A percentile compares a stretch with the other conserved stretches of the same genome.
Evolutionary conservation across 495 filamentous ascomycete species (phyloP).

Genomic region (Hypoxylon lienhwacheense): DNA sequence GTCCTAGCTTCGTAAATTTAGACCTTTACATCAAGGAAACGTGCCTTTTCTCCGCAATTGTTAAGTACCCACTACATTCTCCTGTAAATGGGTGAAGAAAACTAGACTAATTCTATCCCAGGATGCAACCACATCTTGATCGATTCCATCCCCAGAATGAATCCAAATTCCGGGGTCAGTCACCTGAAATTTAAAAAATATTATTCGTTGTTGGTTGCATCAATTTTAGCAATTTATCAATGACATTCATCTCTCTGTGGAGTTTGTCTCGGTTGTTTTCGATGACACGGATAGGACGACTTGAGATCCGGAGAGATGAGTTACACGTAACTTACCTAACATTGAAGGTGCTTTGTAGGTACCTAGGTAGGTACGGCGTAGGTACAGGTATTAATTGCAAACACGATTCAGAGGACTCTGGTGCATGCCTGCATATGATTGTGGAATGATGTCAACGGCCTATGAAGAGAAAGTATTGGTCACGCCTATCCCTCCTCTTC

Average conservation of each 20-base stretch:
- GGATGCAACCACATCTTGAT: conserved; percentile 31
- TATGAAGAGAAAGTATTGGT: conserved; percentile 18
- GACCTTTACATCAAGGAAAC: too few species aligned
- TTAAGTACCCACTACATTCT: conserved; percentile 4
- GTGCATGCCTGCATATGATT: conserved; percentile 26
- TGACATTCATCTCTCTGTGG: conserved; percentile 13
- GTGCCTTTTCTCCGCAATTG: too few species aligned
- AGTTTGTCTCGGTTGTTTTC: conserved; percentile 13
- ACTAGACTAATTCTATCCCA: conserved; percentile 15
- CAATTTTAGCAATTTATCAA: conserved; percentile 2
- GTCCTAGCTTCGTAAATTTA: too few species aligned
- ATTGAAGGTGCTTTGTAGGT: conserved; percentile 1
- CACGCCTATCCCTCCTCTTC: conserved; percentile 13
- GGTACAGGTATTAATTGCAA: too few species aligned
- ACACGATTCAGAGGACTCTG: too few species aligned
- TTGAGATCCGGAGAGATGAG: background rate
- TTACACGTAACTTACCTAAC: conserved; percentile 4
- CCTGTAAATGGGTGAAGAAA: conserved; percentile 17
- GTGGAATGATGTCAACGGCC: conserved; percentile 33
- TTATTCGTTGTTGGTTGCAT: background rate
- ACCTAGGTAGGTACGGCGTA: background rate
- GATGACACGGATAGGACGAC: conserved; percentile 1
- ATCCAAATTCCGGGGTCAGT: conserved; percentile 21
- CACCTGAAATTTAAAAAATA: background rate
- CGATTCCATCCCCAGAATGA: conserved; percentile 3